A percentile compares a stretch with the other conserved stretches of the same genome.
These are phyloP conservation scores for Gossypium davidsonii DNA, from an alignment of 441 rosid genomes.

Conservation along the genomic window DNA sequence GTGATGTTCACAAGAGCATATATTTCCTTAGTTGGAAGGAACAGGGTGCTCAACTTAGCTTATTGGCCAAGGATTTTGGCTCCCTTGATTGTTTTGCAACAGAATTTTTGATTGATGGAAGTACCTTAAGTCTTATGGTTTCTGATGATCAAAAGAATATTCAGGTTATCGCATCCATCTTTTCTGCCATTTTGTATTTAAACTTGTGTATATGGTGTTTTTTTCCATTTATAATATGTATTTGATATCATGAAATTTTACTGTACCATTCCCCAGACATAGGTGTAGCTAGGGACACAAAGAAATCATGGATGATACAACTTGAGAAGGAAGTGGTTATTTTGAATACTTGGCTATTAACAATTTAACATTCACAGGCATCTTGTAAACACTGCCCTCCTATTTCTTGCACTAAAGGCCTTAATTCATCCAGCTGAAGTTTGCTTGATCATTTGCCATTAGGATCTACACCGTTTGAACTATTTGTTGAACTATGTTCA, in stretches of 20 bases:
- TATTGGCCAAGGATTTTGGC: constrained; percentile 94
- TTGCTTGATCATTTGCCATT: constrained; percentile 3
- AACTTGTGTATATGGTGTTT: background rate
- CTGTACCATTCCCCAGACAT: background rate
- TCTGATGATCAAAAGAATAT: constrained; percentile 90
- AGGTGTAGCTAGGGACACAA: background rate
- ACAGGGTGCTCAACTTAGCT: constrained; percentile 89
- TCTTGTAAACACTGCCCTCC: background rate
- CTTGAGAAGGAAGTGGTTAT: background rate
- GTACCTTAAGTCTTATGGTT: constrained; percentile 85
- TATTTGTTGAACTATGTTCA: background rate
- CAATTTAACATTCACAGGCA: background rate
- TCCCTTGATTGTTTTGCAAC: constrained; percentile 93
- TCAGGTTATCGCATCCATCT: constrained; percentile 50
- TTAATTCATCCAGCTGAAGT: background rate
- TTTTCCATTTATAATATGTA: background rate
- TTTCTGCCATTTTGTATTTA: background rate
- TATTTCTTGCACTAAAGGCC: constrained; percentile 1
- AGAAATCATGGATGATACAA: constrained; percentile 3
- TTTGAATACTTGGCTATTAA: background rate
- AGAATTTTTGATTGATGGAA: constrained; percentile 97
- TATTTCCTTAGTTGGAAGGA: constrained; percentile 98
- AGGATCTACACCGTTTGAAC: background rate
- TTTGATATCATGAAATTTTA: background rate
- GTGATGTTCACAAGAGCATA: constrained; percentile 91